Conservation (phyloP, 768 basidiomycete species). For the Phlebiopsis gigantea region DNA sequence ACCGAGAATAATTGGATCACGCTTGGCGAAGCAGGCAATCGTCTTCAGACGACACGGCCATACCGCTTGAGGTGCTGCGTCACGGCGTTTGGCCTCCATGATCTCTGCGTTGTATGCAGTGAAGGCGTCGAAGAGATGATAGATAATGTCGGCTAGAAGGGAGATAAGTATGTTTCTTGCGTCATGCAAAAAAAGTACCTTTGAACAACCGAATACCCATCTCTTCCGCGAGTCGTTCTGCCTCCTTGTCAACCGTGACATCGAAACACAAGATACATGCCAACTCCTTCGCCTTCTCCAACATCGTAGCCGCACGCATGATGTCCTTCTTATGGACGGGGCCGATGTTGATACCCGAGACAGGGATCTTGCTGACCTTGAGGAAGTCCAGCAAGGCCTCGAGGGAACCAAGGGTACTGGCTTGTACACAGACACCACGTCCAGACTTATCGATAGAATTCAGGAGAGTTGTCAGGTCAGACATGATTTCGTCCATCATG, state of each 20-base stretch:
- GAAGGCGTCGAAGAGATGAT: constrained; percentile 96
- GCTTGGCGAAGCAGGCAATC: constrained; percentile 92
- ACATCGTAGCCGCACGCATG: constrained; percentile 88
- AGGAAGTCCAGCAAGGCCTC: constrained; percentile 97
- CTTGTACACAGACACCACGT: constrained; percentile 96
- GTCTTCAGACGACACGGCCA: constrained; percentile 95
- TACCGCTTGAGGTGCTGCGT: constrained; percentile 91
- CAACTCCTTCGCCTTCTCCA: constrained; percentile 93
- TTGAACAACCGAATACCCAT: constrained; percentile 93
- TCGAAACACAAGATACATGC: constrained; percentile 97
- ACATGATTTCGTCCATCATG: constrained; percentile 92
- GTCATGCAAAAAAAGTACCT: constrained; percentile 44
- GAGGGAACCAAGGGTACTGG: constrained; percentile 93
- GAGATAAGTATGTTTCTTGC: background rate
- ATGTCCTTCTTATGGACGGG: constrained; percentile 95
- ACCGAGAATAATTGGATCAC: constrained; percentile 96
- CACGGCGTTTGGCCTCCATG: constrained; percentile 83
- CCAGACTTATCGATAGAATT: constrained; percentile 93
- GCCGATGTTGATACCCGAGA: constrained; percentile 95
- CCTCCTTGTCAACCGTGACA: constrained; percentile 90
- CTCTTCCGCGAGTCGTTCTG: constrained; percentile 87
- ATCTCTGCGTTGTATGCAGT: constrained; percentile 92
- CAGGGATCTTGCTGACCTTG: constrained; percentile 92
- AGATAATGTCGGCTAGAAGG: constrained; percentile 89
- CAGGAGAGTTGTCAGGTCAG: constrained; percentile 82